Percentiles rank a stretch among this genome's conserved stretches.
phyloP scores from a whole-genome alignment of 1,284 basidiomycete species.

The Trametes sp. region DNA sequence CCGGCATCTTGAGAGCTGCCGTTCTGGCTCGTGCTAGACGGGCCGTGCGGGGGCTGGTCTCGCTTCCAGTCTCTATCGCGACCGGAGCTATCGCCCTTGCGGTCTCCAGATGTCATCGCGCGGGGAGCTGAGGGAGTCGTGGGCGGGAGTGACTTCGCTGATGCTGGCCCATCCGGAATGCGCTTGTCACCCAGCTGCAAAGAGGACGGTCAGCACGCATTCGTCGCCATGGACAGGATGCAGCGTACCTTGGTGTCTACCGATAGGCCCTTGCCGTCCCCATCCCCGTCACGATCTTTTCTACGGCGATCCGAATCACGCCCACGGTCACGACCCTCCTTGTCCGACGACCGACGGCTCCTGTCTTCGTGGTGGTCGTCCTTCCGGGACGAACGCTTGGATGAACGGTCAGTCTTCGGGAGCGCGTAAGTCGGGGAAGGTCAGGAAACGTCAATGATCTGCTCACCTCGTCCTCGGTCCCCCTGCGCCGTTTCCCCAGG shows the following conservation, averaged over 20 bases:
- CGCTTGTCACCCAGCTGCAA: conserved; percentile 63
- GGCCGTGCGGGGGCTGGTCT: conserved; percentile 33
- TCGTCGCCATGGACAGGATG: background rate
- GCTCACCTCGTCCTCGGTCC: conserved; percentile 74
- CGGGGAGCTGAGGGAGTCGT: conserved; percentile 75
- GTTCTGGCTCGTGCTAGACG: conserved; percentile 21
- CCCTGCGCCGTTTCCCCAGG: conserved; percentile 73
- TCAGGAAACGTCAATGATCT: background rate
- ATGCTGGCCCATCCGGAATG: conserved; percentile 56
- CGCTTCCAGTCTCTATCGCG: conserved; percentile 42
- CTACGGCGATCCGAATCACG: conserved; percentile 75
- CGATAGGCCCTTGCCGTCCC: conserved; percentile 54
- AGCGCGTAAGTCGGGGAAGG: conserved; percentile 1
- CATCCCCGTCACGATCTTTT: conserved; percentile 64
- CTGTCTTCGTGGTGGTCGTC: conserved; percentile 79
- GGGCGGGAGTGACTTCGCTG: conserved; percentile 58
- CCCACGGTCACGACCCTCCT: conserved; percentile 68
- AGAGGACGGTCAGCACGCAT: background rate
- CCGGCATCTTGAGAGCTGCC: conserved; percentile 26
- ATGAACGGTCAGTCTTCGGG: conserved; percentile 67
- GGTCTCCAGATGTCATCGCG: conserved; percentile 58
- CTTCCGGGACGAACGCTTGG: conserved; percentile 78
- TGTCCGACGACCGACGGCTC: conserved; percentile 68
- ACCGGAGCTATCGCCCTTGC: conserved; percentile 34
- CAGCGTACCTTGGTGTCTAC: conserved; percentile 64